A percentile compares a stretch with the other conserved stretches of the same genome.
Conservation (phyloP, 2,329 filamentous ascomycete genomes). For the Cryphonectria parasitica region DNA sequence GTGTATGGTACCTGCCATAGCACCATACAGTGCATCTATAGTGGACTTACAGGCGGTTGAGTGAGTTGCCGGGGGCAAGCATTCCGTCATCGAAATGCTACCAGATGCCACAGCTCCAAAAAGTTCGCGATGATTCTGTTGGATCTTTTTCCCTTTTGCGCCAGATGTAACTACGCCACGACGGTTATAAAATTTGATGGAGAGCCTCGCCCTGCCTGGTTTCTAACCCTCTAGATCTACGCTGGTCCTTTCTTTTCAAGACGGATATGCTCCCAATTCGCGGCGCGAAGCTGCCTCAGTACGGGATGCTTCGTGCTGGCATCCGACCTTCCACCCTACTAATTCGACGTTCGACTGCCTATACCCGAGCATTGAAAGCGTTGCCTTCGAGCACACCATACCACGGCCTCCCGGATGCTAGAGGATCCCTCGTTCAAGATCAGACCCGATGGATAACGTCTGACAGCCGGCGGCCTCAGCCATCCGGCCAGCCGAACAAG, state of each 20-base stretch:
- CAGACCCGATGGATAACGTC: slow-evolving; percentile 21
- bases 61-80: neutral
- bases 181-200: neutral
- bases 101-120: slow-evolving; percentile 12
- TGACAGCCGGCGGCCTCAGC: neutral
- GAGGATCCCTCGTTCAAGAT: neutral
- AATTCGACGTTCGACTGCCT: neutral
- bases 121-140: slow-evolving; percentile 7
- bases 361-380: neutral
- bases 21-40: neutral
- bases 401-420: neutral
- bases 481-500: slow-evolving; percentile 12
- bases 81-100: slow-evolving; percentile 22
- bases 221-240: slow-evolving; percentile 1
- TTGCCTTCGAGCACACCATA: neutral
- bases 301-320: slow-evolving; percentile 23
- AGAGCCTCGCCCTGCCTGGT: neutral
- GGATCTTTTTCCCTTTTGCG: neutral
- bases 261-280: slow-evolving; percentile 22
- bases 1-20: neutral
- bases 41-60: neutral
- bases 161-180: neutral
- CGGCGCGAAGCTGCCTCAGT: slow-evolving; percentile 21
- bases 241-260: neutral
- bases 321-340: slow-evolving; percentile 5